These are phyloP conservation scores for Wickerhamomyces canadensis DNA, from an alignment of 805 yeast genomes.

Conservation along the genomic window DNA sequence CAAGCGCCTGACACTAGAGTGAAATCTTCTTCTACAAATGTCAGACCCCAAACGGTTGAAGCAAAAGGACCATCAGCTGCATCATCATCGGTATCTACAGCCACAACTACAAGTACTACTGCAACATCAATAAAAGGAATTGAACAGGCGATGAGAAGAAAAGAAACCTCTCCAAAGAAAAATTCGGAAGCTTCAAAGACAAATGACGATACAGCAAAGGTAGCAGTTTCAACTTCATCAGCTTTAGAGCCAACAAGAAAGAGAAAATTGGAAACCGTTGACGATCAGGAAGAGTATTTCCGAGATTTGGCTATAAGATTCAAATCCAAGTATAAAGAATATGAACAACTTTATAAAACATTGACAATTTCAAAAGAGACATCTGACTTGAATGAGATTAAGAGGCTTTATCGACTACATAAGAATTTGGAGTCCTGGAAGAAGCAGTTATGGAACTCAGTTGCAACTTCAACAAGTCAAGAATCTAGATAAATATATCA, in stretches of 20 bases:
- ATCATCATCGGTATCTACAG: neutral
- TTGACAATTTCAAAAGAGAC: constrained; percentile 3
- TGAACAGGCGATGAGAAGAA: no score
- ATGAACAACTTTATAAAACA: constrained; percentile 38
- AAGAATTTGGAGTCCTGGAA: constrained; percentile 50
- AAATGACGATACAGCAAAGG: no score
- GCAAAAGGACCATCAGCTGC: neutral
- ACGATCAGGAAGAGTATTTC: constrained; percentile 30
- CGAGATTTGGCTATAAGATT: constrained; percentile 41
- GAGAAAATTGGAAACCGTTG: constrained; percentile 1
- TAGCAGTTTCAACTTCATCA: neutral
- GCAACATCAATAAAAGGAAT: constrained; percentile 1
- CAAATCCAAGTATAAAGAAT: constrained; percentile 42
- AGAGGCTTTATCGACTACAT: constrained; percentile 44
- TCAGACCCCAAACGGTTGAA: constrained; percentile 2
- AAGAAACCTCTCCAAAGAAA: no score
- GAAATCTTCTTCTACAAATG: constrained; percentile 3
- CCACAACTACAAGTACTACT: neutral
- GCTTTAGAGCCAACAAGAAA: no score
- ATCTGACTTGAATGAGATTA: constrained; percentile 21
- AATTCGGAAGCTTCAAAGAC: no score
- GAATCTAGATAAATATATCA: no score
- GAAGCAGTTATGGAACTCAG: constrained; percentile 44
- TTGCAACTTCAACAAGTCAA: no score
- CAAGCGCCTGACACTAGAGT: neutral